Base-by-base conservation (phyloP, 805 yeast genomes). In the Millerozyma acaciae region DNA sequence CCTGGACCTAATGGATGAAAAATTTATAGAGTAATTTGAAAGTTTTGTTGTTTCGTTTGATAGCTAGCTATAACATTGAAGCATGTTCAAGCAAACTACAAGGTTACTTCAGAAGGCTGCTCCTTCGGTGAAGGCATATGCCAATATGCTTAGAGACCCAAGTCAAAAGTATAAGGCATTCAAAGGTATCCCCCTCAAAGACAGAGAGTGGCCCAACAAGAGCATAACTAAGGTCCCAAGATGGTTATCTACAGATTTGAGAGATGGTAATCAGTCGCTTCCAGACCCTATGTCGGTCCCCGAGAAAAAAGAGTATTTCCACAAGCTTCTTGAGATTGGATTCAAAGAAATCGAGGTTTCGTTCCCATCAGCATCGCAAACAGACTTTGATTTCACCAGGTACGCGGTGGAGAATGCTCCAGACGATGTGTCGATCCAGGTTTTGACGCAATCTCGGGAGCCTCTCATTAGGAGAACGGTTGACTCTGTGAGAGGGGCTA, bases 261-360 rank as follows among this genome's bases (percentile, higher is more conserved):
- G 90, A 65, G 90, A 82, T 51, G 90, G 90, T 42, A 82, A 82
- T 60, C 90, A 82, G 55, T 76, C 88, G 13, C 66, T 82, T 37
- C 90, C 90, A 17, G 90, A 82, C 60, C 90, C 90, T 18, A 82
- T 82, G 90, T 70, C 82, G 7, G 75, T 82, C 10, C 78, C 70
- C 32, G 84, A 82, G 57, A 82, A 82, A 61, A 80, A 80, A 51
- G 80, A 76, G 49, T 81, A 81, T 54, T 82, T 81, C 68, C 79
- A 79, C 48, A 82, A 82, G 57, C 65, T 82, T 45, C 47, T 81
- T 6, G 85, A 81, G 37, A 65, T 82, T 37, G 90, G 90, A 2
- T 81, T 82, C 64, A 82, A 82, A 53, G 90, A 82, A 62, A 82
- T 82, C 48, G 90, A 82, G 58, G 90, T 82, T 29, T 68, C 86